Evolutionary conservation across 805 yeast species (phyloP), one percentile per base, ranked within the genome.

Genomic region (Dipodascus geniculatus): DNA sequence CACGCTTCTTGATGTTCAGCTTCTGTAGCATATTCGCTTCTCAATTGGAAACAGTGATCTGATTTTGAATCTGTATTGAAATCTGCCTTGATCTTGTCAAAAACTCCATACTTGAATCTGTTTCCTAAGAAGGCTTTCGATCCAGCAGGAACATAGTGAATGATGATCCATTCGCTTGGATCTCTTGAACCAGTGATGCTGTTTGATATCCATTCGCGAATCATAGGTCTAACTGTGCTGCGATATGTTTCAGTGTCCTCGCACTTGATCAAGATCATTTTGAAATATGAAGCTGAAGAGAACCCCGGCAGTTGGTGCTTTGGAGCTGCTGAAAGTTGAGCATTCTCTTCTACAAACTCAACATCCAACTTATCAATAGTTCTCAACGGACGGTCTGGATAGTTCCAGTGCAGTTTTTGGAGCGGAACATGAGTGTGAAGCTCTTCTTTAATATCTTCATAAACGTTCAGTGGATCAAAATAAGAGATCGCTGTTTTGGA

Each of bases 141-240:
- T 59, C 56, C 65, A 61, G 53, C 68, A 1, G 79, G 74, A 2
- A 76, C 73, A 61, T 75, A 78, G 50, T 78, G 72, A 0, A 87
- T 66, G 2, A 88, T 74, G 56, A 78, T 71, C 83, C 89, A 81
- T 51, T 81, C 82, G 8, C 83, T 77, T 1, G 78, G 74, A 49
- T 53, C 77, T 51, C 63, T 69, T 54, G 55, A 71, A 60, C 58
- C 71, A 60, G 48, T 73, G 60, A 53, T 74, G 62, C 42, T 68
- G 58, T 44, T 72, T 48, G 75, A 72, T 23, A 86, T 71, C 98
- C 99, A 93, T 59, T 85, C 93, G 50, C 75, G 76, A 22, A 90
- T 79, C 58, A 88, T 71, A 1, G 95, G 96, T 42, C 99, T 76
- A 0, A 85, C 88, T 61, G 83, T 86, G 0, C 84, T 67, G 56